Evolutionary conservation across 495 filamentous ascomycete species (phyloP), one percentile per base, ranked within the genome.

Genomic region (Staphylotrichum longicolle): DNA sequence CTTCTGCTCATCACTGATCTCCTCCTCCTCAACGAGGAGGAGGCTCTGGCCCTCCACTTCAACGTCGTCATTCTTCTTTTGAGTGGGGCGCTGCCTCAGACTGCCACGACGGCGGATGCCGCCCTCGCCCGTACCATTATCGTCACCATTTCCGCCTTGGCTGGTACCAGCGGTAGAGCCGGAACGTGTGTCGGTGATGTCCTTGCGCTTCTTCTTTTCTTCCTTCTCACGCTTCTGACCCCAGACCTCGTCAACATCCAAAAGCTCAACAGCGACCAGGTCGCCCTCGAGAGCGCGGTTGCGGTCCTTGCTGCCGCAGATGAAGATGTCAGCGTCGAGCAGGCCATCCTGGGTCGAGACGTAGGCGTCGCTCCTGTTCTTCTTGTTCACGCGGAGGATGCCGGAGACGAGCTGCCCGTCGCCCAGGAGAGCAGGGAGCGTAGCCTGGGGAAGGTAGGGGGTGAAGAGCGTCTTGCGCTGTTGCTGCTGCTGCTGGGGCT

Each of bases 61-160:
- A 34, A 98, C 94, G 75, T 98, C 94, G 65, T 98, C 94, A 60
- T 98, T 98, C 83, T 98, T 98, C 85, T 98, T 98, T 77, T 98
- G 94, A 1, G 93, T 98, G 27, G 95, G 95, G 50, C 94, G 88
- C 78, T 98, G 94, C 66, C 92, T 86, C 64, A 98, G 84, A 81
- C 93, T 97, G 59, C 94, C 94, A 70, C 94, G 87, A 58, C 94
- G 86, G 61, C 92, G 87, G 65, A 98, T 88, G 64, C 91, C 91
- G 67, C 93, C 93, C 48, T 92, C 81, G 58, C 85, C 84, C 62
- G 82, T 81, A 57, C 77, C 80, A 57, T 90, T 85, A 57, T 89
- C 89, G 58, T 85, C 82, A 50, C 80, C 81, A 70, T 87, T 86
- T 42, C 80, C 87, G 41, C 86, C 79, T 72, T 91, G 84, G 72